Percentiles rank a stretch among this genome's conserved stretches.
These are phyloP conservation scores for Colletotrichum liriopes DNA, from an alignment of 2,329 filamentous ascomycete genomes.

Conservation along the genomic window DNA sequence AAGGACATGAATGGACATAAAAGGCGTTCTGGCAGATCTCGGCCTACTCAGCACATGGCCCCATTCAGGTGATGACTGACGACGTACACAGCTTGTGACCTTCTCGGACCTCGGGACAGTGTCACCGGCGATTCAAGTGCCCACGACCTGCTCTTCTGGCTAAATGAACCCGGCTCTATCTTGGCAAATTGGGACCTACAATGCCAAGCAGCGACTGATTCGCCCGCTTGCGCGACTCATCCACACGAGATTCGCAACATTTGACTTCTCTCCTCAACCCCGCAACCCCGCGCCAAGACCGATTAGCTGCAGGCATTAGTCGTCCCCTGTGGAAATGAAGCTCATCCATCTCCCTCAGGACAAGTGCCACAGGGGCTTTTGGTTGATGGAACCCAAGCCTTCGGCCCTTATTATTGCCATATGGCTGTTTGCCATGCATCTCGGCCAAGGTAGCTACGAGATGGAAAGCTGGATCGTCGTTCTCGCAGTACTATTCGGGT, in stretches of 20 bases:
- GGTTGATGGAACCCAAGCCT: no score
- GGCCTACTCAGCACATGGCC: no score
- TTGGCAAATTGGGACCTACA: neutral
- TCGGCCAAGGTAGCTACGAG: no score
- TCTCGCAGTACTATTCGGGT: no score
- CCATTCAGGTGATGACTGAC: no score
- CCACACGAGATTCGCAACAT: neutral
- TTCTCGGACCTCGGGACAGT: neutral
- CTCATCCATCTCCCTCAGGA: no score
- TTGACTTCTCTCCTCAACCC: no score
- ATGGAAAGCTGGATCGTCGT: no score
- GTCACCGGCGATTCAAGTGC: neutral
- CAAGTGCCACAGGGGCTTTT: no score
- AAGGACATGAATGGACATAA: neutral
- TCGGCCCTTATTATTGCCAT: no score
- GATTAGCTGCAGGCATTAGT: neutral
- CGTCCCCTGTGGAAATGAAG: no score
- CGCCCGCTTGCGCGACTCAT: neutral
- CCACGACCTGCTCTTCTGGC: neutral
- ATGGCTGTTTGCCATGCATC: no score
- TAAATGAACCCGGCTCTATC: neutral
- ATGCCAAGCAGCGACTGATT: neutral
- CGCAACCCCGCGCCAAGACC: slow-evolving; percentile 3
- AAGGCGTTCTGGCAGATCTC: neutral
- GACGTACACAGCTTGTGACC: neutral